These are phyloP conservation scores for Phytophthora boehmeriae DNA, from an alignment of 352 stramenopile genomes.

Conservation along the genomic window DNA sequence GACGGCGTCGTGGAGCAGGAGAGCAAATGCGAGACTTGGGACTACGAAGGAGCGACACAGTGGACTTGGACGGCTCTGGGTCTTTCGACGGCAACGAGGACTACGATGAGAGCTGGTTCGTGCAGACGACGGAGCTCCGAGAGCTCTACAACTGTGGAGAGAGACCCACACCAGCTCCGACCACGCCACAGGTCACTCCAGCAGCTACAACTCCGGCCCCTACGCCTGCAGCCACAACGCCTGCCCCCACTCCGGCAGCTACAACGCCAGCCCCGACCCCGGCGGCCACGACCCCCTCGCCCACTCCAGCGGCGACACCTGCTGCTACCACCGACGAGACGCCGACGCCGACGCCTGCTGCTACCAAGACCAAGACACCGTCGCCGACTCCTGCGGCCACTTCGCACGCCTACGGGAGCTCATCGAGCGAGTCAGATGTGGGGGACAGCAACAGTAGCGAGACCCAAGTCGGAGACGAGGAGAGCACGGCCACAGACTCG, in stretches of 20 bases:
- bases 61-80: constrained; percentile 26
- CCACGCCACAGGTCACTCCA: constrained; percentile 23
- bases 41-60: constrained; percentile 32
- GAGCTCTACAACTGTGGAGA: constrained; percentile 41
- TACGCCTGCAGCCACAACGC: constrained; percentile 9
- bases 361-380: constrained; percentile 19
- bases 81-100: constrained; percentile 37
- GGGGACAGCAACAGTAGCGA: not conserved
- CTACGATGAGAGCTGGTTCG: constrained; percentile 43
- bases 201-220: constrained; percentile 23
- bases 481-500: not conserved
- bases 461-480: constrained; percentile 11
- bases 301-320: constrained; percentile 8
- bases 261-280: constrained; percentile 9
- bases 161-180: constrained; percentile 33
- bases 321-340: constrained; percentile 7
- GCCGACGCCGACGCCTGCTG: constrained; percentile 13
- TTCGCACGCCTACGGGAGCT: constrained; percentile 11
- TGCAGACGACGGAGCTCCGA: constrained; percentile 35
- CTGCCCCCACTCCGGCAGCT: constrained; percentile 8
- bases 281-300: constrained; percentile 14
- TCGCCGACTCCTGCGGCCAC: constrained; percentile 24
- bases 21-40: constrained; percentile 36
- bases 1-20: constrained; percentile 11
- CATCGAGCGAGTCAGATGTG: constrained; percentile 13